phyloP scores from a whole-genome alignment of 805 yeast genomes.

The Ogataea trehaloabstinens region DNA sequence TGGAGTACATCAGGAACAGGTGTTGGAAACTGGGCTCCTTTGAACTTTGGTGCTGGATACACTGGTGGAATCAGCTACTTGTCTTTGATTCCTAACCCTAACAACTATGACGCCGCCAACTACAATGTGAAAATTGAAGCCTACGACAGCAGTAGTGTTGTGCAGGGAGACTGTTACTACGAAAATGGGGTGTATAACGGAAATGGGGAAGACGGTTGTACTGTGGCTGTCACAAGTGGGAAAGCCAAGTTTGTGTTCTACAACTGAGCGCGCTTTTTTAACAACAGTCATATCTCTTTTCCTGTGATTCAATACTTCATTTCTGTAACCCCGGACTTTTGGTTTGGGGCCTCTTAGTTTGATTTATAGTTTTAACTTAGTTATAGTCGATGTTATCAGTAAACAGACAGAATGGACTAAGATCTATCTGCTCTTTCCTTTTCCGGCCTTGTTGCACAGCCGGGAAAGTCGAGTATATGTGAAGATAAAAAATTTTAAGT shows the following conservation, averaged over 20 bases:
- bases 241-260: constrained; percentile 81
- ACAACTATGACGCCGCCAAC: constrained; percentile 56
- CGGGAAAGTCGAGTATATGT: too few species aligned
- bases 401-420: too few species aligned
- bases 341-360: too few species aligned
- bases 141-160: constrained; percentile 55
- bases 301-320: not conserved
- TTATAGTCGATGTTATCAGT: too few species aligned
- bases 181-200: constrained; percentile 75
- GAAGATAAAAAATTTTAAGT: too few species aligned
- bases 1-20: constrained; percentile 63
- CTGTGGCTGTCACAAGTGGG: constrained; percentile 85
- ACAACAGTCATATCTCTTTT: constrained; percentile 1
- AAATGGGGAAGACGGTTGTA: constrained; percentile 81
- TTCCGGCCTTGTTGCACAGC: too few species aligned
- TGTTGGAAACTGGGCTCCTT: constrained; percentile 79
- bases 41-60: constrained; percentile 75
- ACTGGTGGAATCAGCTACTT: constrained; percentile 57
- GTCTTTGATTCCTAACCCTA: constrained; percentile 76
- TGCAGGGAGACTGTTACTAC: constrained; percentile 77
- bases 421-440: too few species aligned
- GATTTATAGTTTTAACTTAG: too few species aligned
- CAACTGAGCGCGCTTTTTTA: constrained; percentile 11
- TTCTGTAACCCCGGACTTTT: too few species aligned
- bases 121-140: constrained; percentile 79